Percentiles rank a stretch among this genome's conserved stretches.
These are phyloP conservation scores for Yarrowia alimentaria DNA, from an alignment of 805 yeast genomes.

Conservation along the genomic window DNA sequence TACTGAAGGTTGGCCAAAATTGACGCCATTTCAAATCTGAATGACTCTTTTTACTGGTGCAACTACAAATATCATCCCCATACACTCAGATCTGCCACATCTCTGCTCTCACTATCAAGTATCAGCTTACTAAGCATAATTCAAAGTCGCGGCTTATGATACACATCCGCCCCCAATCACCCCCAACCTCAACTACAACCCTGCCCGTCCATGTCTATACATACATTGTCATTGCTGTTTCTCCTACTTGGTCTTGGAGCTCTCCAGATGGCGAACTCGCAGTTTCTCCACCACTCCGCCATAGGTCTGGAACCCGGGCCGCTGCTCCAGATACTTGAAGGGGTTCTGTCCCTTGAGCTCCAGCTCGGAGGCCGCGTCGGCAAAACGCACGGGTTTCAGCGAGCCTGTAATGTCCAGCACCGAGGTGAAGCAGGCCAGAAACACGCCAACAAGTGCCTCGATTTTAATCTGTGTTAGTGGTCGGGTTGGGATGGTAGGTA, in stretches of 20 bases:
- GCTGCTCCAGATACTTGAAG: slow-evolving; percentile 9
- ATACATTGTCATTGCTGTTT: not conserved
- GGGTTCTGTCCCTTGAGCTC: slow-evolving; percentile 48
- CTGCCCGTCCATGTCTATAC: not conserved
- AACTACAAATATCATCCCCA: too few species aligned
- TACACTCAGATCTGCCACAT: too few species aligned
- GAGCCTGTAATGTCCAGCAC: slow-evolving; percentile 38
- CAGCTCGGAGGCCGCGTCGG: slow-evolving; percentile 48
- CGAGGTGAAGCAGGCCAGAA: slow-evolving; percentile 43
- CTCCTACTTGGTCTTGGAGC: slow-evolving; percentile 18
- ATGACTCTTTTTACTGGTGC: too few species aligned
- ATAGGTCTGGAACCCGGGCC: slow-evolving; percentile 14
- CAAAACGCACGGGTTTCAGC: slow-evolving; percentile 51
- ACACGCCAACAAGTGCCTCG: slow-evolving; percentile 52
- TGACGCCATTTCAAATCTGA: too few species aligned
- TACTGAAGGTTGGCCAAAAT: too few species aligned
- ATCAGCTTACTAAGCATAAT: too few species aligned
- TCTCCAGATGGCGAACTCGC: slow-evolving; percentile 15
- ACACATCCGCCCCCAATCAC: too few species aligned
- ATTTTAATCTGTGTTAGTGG: slow-evolving; percentile 42
- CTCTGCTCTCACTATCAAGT: too few species aligned
- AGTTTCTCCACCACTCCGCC: slow-evolving; percentile 16
- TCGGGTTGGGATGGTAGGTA: not conserved
- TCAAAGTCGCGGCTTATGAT: too few species aligned
- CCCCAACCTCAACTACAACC: not conserved